A percentile compares a stretch with the other conserved stretches of the same genome.
Conservation (phyloP, 371 early-diverging fungal species). For the Blakeslea trispora region DNA sequence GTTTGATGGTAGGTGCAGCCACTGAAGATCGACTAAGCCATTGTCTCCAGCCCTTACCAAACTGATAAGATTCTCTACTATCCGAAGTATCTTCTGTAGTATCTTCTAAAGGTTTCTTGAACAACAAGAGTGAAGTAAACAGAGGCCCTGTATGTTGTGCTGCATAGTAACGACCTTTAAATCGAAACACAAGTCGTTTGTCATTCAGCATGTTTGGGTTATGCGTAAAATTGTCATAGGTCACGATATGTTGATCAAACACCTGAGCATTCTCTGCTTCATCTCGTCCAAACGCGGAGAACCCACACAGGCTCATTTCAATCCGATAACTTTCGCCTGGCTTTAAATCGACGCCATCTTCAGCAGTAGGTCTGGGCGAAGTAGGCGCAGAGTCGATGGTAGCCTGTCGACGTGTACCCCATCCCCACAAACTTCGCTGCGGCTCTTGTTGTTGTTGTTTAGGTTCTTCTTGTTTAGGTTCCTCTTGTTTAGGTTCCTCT, state of each 20-base stretch:
- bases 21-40: slow-evolving; percentile 54
- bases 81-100: slow-evolving; percentile 17
- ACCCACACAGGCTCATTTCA: slow-evolving; percentile 59
- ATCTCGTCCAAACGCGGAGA: slow-evolving; percentile 38
- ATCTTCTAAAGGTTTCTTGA: slow-evolving; percentile 31
- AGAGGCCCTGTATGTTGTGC: slow-evolving; percentile 49
- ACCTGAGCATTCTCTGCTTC: slow-evolving; percentile 53
- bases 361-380: slow-evolving; percentile 16
- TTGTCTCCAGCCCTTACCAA: slow-evolving; percentile 54
- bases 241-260: slow-evolving; percentile 60
- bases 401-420: slow-evolving; percentile 29
- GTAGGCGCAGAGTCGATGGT: slow-evolving; percentile 12
- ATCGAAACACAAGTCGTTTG: slow-evolving; percentile 65
- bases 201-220: slow-evolving; percentile 70
- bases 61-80: slow-evolving; percentile 38
- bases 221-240: slow-evolving; percentile 63
- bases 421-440: slow-evolving; percentile 26
- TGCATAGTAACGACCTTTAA: slow-evolving; percentile 57
- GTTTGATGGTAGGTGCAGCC: slow-evolving; percentile 13
- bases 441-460: background rate
- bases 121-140: slow-evolving; percentile 55
- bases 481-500: background rate
- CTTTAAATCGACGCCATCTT: slow-evolving; percentile 12
- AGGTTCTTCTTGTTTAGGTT: slow-evolving; percentile 1
- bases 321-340: slow-evolving; percentile 42